Evolutionary conservation across 768 basidiomycete species (phyloP).

Genomic region (Hypsizygus marmoreus): DNA sequence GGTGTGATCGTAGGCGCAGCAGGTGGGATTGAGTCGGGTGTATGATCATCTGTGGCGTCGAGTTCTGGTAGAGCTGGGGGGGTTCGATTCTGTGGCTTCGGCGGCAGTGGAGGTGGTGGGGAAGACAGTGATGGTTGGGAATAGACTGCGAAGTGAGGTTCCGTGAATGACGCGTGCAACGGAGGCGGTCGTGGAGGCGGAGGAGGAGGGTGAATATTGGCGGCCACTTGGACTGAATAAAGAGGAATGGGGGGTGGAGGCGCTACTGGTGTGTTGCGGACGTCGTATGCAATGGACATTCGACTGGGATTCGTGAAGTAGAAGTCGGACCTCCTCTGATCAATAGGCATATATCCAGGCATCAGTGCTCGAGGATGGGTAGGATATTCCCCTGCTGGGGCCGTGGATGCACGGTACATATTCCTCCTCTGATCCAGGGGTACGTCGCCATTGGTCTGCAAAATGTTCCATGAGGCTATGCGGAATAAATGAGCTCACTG

Average conservation of each 20-base stretch:
- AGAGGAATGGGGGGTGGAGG: conserved; percentile 26
- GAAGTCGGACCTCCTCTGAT: conserved; percentile 24
- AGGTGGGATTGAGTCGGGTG: neutral
- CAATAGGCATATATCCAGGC: conserved; percentile 21
- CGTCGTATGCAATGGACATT: conserved; percentile 18
- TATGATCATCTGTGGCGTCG: conserved; percentile 1
- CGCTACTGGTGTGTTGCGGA: conserved; percentile 11
- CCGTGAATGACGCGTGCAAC: conserved; percentile 14
- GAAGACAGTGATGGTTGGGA: conserved; percentile 18
- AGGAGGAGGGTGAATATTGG: conserved; percentile 30
- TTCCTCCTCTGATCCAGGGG: conserved; percentile 7
- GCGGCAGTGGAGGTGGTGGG: conserved; percentile 40
- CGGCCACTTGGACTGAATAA: conserved; percentile 31
- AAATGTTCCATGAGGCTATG: conserved; percentile 18
- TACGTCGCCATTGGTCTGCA: conserved; percentile 3
- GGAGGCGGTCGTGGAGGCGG: conserved; percentile 29
- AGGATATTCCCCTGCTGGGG: conserved; percentile 20
- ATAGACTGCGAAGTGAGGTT: conserved; percentile 1
- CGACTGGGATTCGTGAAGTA: conserved; percentile 21
- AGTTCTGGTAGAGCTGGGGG: conserved; percentile 6
- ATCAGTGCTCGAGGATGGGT: conserved; percentile 21
- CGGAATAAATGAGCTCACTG: no score
- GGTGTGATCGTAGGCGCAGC: neutral
- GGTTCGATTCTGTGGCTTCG: conserved; percentile 42
- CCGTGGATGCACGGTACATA: conserved; percentile 21